phyloP scores from a whole-genome alignment of 163 green algal species.

The Chlamydomonas reinhardtii region DNA sequence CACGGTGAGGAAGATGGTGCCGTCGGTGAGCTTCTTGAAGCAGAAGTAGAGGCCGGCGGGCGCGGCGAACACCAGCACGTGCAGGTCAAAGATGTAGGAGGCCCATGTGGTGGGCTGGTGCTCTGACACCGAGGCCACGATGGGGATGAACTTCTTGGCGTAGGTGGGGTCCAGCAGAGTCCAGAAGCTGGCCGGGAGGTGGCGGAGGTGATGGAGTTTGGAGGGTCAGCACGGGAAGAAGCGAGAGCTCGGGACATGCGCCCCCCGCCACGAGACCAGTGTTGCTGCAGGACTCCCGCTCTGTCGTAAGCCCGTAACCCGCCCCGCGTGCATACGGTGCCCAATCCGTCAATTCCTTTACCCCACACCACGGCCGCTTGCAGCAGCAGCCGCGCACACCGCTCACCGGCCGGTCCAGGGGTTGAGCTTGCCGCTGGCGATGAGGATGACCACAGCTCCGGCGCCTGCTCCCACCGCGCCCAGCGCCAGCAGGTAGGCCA shows the following conservation, averaged over 20 bases:
- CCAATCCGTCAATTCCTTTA: too few species aligned
- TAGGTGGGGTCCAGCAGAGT: conserved; percentile 94
- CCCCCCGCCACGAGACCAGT: too few species aligned
- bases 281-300: too few species aligned
- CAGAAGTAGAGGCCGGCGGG: conserved; percentile 83
- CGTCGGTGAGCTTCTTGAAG: conserved; percentile 84
- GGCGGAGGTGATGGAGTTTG: background rate
- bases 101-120: conserved; percentile 88
- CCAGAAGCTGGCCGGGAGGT: conserved; percentile 47
- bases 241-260: too few species aligned
- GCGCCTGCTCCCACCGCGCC: conserved; percentile 6
- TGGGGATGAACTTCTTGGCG: conserved; percentile 97
- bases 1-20: conserved; percentile 87
- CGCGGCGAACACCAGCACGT: conserved; percentile 80
- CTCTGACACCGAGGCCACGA: conserved; percentile 92
- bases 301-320: too few species aligned
- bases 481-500: conserved; percentile 33
- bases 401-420: conserved; percentile 58
- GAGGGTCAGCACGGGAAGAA: background rate
- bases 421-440: conserved; percentile 55
- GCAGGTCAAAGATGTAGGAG: conserved; percentile 88
- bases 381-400: too few species aligned
- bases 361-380: too few species aligned
- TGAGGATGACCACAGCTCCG: background rate
- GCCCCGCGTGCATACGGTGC: too few species aligned